These are phyloP conservation scores for Hamamelis virginiana DNA, from an alignment of 164 flowering plant genomes.

Conservation along the genomic window DNA sequence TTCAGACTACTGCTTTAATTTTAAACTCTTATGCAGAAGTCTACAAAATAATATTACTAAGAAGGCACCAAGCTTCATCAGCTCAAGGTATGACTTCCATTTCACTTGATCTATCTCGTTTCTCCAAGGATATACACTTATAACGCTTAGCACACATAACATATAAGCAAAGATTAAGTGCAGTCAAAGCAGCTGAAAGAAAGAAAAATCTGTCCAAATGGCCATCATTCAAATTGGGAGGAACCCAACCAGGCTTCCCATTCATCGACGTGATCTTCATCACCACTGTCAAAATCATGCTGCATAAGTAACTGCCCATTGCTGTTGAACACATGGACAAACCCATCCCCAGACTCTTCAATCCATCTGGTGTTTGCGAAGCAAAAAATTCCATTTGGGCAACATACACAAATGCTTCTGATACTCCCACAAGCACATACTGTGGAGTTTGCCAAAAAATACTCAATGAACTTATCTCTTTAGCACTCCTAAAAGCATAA, in stretches of 20 bases:
- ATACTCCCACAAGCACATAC: conserved; percentile 38
- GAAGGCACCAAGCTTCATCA: too few species aligned
- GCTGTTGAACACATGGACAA: conserved; percentile 39
- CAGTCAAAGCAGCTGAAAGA: conserved; percentile 32
- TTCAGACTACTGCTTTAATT: too few species aligned
- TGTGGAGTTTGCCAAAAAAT: conserved; percentile 52
- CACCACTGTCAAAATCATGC: conserved; percentile 35
- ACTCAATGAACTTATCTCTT: conserved; percentile 32
- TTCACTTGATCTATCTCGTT: conserved; percentile 10
- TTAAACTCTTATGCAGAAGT: too few species aligned
- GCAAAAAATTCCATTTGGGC: conserved; percentile 45
- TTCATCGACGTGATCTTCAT: conserved; percentile 31
- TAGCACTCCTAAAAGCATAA: not conserved
- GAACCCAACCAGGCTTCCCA: conserved; percentile 49
- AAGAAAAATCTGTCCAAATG: conserved; percentile 54
- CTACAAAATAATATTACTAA: too few species aligned
- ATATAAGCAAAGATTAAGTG: conserved; percentile 24
- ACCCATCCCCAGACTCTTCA: conserved; percentile 47
- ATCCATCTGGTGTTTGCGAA: conserved; percentile 37
- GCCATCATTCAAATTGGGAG: conserved; percentile 40
- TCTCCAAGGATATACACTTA: conserved; percentile 30
- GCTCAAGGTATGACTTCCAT: too few species aligned
- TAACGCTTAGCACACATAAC: conserved; percentile 36
- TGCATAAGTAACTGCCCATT: conserved; percentile 38
- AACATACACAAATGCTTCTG: conserved; percentile 46